Base-by-base conservation (phyloP, 805 yeast genomes). In the Crinitomyces ghanaensis region DNA sequence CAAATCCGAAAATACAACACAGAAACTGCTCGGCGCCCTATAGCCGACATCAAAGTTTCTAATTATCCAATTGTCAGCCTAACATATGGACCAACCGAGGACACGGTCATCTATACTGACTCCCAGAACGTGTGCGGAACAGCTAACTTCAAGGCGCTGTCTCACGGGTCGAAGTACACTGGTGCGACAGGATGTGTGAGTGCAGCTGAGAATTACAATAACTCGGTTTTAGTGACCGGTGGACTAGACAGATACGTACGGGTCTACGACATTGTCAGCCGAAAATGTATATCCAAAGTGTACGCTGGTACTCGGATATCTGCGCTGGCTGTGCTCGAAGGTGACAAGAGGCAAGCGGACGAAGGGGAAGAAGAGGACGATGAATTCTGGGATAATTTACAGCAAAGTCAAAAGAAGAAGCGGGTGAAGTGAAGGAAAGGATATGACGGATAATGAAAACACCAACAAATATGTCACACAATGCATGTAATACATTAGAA, bases 231-330 rank as follows among this genome's bases (percentile, higher is more conserved):
- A 5, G 74, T 75, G 2, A 65, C 82, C 13, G 96, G 93, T 28
- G 93, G 95, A 0, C 66, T 86, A 15, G 98, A 91, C 50, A 67
- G 95, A 48, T 88, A 84, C 48, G 64, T 83, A 18, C 68, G 95
- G 38, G 82, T 81, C 3, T 88, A 70, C 55, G 78, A 84, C 39
- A 51, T 74, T 4, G 59, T 58, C 2, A 57, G 74, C 1, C 65
- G 93, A 33, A 69, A 70, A 28, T 61, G 72, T 31, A 56, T 72
- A 6, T 84, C 74, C 5, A 84, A 84, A 49, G 79, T 82, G 4
- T 88, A 70, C 46, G 48, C 78, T 18, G 93, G 93, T 2, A 70
- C 83, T 4, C 84, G 81, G 50, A 65, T 83, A 12, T 65, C 68
- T 16, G 58, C 63, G 19, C 66, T 76, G 15, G 46, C 65, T 36